phyloP scores from a whole-genome alignment of 257 asterid genomes.

The Solanum okadae region DNA sequence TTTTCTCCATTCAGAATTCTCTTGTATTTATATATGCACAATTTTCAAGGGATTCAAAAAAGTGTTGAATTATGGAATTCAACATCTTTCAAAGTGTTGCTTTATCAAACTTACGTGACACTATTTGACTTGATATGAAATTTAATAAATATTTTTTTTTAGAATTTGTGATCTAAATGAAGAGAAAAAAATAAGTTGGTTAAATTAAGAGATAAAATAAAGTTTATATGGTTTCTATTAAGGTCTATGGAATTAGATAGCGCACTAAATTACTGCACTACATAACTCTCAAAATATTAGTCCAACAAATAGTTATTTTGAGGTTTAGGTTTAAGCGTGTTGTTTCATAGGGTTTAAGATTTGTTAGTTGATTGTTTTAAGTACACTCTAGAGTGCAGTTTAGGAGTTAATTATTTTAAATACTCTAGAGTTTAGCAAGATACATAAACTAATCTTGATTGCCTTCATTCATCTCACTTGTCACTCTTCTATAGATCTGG shows the following conservation, averaged over 20 bases:
- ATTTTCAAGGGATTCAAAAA: background rate
- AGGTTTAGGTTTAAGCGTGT: background rate
- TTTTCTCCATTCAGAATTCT: background rate
- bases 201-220: background rate
- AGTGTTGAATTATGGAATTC: background rate
- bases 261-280: background rate
- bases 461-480: no score
- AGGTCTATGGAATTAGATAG: background rate
- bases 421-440: no score
- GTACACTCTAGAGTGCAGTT: no score
- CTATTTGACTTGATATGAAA: background rate
- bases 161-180: no score
- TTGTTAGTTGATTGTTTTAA: background rate
- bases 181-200: background rate
- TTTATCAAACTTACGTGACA: accelerated
- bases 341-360: background rate
- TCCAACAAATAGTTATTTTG: background rate
- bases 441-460: no score
- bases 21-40: background rate
- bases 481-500: no score
- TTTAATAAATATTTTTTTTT: no score
- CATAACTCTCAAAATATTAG: background rate
- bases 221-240: background rate
- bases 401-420: no score
- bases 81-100: no score